phyloP scores from a whole-genome alignment of 139 green algal species.

The Eudorina sp. region DNA sequence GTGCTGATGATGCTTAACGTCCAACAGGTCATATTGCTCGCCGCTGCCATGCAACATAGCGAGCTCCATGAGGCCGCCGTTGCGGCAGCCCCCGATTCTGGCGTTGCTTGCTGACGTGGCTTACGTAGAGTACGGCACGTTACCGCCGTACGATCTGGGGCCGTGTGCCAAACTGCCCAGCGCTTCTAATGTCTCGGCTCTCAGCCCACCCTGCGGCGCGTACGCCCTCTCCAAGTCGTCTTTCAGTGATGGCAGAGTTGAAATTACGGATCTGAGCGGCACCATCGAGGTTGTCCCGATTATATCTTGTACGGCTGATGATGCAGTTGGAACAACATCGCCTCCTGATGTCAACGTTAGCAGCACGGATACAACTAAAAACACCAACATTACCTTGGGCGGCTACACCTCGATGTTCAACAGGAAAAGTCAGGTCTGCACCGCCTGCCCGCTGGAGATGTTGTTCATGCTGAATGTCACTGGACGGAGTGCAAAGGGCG shows the following conservation, averaged over 20 bases:
- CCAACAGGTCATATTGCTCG: slow-evolving; percentile 40
- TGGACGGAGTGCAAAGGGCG: too few relatives aligned
- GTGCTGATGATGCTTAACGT: too few relatives aligned
- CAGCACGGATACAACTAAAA: background rate
- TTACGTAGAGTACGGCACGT: slow-evolving; percentile 32
- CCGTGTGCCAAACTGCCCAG: background rate
- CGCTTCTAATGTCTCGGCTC: background rate
- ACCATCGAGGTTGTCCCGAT: background rate
- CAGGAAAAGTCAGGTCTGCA: too few relatives aligned
- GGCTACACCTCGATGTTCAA: too few relatives aligned
- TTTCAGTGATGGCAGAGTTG: background rate
- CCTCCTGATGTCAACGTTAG: background rate
- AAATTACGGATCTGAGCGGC: background rate
- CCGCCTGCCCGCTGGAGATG: slow-evolving; percentile 17
- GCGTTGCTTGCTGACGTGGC: background rate
- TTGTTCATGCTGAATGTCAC: background rate
- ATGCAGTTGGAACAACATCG: background rate
- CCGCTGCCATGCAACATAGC: background rate
- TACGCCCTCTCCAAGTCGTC: background rate
- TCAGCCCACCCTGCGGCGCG: background rate
- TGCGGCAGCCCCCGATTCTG: background rate
- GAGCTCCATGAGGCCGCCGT: background rate
- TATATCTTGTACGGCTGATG: background rate
- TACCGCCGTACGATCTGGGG: slow-evolving; percentile 11
- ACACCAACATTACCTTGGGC: background rate